Base-by-base conservation (phyloP, 1,284 basidiomycete genomes). In the Ceratobasidium sp. region DNA sequence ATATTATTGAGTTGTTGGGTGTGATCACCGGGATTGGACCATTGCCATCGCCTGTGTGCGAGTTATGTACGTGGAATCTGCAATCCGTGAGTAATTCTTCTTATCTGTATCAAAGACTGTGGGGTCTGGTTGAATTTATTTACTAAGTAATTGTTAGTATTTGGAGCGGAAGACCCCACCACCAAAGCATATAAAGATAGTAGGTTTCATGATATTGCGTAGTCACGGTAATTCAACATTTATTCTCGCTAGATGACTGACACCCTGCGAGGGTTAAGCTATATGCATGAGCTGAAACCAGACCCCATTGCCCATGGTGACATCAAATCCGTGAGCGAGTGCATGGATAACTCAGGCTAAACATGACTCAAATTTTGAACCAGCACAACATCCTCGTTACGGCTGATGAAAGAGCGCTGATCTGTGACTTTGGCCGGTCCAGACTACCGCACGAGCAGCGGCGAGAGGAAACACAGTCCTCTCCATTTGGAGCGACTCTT, bases 401-500 rank as follows among this genome's bases (percentile, higher is more conserved):
- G 7, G 41, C 58, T 18, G 49, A 54, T 35, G 69, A 72, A 18
- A 49, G 23, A 52, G 69, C 69, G 26, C 18, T 72, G 8, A 61
- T 72, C 16, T 72, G 69, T 41, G 69, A 72, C 28, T 72, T 72
- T 32, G 58, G 69, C n/a, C 35, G 69, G 44, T 72, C 58, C 1
- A 28, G 69, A 5, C 32, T 35, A 5, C 69, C 44, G 7, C n/a
- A 41, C 21, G 47, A 72, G 26, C 46, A 28, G 14, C 46, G 35
- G 18, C 35, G 44, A 28, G 58, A 52, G 11, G 18, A 23, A 9
- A 13, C 46, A 5, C n/a, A 23, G 30, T 72, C 69, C 13, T 72
- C 69, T 16, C 69, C 69, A 2, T 72, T 72, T 28, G 69, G 18
- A 11, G 69, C 52, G 9, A 72, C 69, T 8, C 43, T 41, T 6